Conservation (phyloP, 306 rosid species). For the Trifolium subterraneum region DNA sequence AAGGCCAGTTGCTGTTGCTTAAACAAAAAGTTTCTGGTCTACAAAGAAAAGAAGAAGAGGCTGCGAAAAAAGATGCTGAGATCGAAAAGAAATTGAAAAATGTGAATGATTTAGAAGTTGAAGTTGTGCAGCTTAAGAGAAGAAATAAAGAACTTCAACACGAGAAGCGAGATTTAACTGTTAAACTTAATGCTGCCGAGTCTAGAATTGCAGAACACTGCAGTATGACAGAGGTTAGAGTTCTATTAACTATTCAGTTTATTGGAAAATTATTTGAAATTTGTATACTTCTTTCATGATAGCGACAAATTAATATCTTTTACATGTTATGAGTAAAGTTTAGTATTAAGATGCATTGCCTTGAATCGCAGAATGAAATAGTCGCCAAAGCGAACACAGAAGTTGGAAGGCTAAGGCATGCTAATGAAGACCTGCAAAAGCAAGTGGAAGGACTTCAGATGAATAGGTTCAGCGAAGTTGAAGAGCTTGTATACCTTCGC, state of each 20-base stretch:
- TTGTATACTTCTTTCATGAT: constrained; percentile 4
- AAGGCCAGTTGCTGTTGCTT: constrained; percentile 86
- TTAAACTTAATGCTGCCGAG: constrained; percentile 78
- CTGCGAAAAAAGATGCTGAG: constrained; percentile 68
- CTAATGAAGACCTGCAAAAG: constrained; percentile 82
- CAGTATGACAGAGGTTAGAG: constrained; percentile 77
- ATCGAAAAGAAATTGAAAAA: constrained; percentile 73
- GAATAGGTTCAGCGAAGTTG: constrained; percentile 90
- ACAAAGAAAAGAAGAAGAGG: constrained; percentile 80
- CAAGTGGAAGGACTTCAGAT: constrained; percentile 97
- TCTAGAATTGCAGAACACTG: constrained; percentile 59
- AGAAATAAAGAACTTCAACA: constrained; percentile 85
- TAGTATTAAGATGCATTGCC: constrained; percentile 29
- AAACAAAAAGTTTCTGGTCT: constrained; percentile 86
- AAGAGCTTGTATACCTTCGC: constrained; percentile 94
- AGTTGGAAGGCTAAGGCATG: constrained; percentile 67
- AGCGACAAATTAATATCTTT: constrained; percentile 5
- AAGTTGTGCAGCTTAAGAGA: constrained; percentile 75
- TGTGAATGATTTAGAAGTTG: constrained; percentile 71
- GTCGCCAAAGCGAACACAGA: constrained; percentile 65
- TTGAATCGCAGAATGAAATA: constrained; percentile 68
- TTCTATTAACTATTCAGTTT: not conserved
- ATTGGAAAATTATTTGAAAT: no score
- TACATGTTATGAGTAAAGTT: constrained; percentile 22
- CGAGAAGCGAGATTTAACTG: constrained; percentile 77